Percentiles rank a stretch among this genome's conserved stretches.
phyloP scores from a whole-genome alignment of 192 early-diverging fungal genomes.

The Backusella mclennaniae region DNA sequence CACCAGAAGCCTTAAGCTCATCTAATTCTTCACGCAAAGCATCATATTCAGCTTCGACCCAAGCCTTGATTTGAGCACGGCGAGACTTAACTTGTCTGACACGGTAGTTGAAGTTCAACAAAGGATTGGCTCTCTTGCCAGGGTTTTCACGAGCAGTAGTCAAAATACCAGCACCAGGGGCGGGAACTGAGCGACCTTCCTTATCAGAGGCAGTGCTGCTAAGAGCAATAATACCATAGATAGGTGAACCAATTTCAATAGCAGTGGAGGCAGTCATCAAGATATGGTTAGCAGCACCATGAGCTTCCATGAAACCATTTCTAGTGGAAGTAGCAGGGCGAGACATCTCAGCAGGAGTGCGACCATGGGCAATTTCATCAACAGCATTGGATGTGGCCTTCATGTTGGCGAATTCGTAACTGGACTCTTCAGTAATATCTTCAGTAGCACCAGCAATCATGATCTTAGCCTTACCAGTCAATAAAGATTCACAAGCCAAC shows the following conservation, averaged over 20 bases:
- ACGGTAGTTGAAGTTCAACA: conserved; percentile 85
- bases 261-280: conserved; percentile 88
- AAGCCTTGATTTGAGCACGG: conserved; percentile 73
- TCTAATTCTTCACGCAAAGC: conserved; percentile 65
- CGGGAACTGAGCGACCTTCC: conserved; percentile 90
- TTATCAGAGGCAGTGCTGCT: conserved; percentile 93
- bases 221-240: conserved; percentile 87
- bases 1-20: conserved; percentile 47
- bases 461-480: conserved; percentile 88
- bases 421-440: conserved; percentile 91
- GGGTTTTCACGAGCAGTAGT: conserved; percentile 81
- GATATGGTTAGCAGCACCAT: conserved; percentile 87
- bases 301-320: conserved; percentile 89
- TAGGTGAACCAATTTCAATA: conserved; percentile 89
- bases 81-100: conserved; percentile 70
- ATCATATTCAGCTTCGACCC: conserved; percentile 78
- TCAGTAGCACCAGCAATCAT: conserved; percentile 93
- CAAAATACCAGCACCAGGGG: conserved; percentile 92
- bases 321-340: conserved; percentile 89
- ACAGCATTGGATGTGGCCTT: conserved; percentile 85
- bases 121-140: conserved; percentile 49
- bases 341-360: conserved; percentile 85
- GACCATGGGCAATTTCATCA: conserved; percentile 84
- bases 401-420: conserved; percentile 96
- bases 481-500: conserved; percentile 87